These are phyloP conservation scores for Teratosphaeria nubilosa DNA, from an alignment of 2,329 filamentous ascomycete species.

Conservation along the genomic window DNA sequence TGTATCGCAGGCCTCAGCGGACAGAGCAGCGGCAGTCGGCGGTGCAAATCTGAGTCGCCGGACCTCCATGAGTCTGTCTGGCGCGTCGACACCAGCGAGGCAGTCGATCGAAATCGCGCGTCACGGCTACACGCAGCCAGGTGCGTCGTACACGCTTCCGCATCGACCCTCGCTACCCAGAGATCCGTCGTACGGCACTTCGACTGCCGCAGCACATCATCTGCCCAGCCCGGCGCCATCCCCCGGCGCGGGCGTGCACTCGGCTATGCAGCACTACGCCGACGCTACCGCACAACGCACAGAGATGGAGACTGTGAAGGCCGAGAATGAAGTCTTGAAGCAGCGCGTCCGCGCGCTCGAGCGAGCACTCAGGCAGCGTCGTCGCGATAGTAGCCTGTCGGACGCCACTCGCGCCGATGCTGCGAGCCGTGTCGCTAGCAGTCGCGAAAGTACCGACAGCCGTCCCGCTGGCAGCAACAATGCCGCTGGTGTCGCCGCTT, in stretches of 20 bases:
- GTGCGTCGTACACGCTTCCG: slow-evolving; percentile 16
- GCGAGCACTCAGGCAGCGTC: slow-evolving; percentile 27
- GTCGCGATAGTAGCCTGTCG: slow-evolving; percentile 24
- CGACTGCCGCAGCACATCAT: slow-evolving; percentile 7
- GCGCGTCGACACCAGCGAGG: slow-evolving; percentile 25
- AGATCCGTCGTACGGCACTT: slow-evolving; percentile 19
- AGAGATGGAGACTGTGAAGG: slow-evolving; percentile 40
- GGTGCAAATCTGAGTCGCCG: slow-evolving; percentile 20
- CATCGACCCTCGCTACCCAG: slow-evolving; percentile 25
- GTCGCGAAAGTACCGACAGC: not conserved
- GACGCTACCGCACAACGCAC: slow-evolving; percentile 35
- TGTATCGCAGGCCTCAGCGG: slow-evolving; percentile 26
- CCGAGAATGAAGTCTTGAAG: slow-evolving; percentile 39
- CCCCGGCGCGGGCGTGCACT: slow-evolving; percentile 9
- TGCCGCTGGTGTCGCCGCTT: slow-evolving; percentile 5
- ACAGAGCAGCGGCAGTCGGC: slow-evolving; percentile 24
- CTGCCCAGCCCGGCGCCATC: slow-evolving; percentile 13
- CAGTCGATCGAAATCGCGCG: slow-evolving; percentile 20
- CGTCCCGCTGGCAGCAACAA: slow-evolving; percentile 1
- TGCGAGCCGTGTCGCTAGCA: not conserved
- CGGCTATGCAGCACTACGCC: slow-evolving; percentile 22
- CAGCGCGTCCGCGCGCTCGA: slow-evolving; percentile 39
- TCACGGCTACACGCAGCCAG: not conserved
- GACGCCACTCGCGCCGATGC: slow-evolving; percentile 11
- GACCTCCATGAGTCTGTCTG: slow-evolving; percentile 24